Evolutionary conservation across 495 filamentous ascomycete genomes (phyloP).

Genomic region (Talaromyces stipitatus): DNA sequence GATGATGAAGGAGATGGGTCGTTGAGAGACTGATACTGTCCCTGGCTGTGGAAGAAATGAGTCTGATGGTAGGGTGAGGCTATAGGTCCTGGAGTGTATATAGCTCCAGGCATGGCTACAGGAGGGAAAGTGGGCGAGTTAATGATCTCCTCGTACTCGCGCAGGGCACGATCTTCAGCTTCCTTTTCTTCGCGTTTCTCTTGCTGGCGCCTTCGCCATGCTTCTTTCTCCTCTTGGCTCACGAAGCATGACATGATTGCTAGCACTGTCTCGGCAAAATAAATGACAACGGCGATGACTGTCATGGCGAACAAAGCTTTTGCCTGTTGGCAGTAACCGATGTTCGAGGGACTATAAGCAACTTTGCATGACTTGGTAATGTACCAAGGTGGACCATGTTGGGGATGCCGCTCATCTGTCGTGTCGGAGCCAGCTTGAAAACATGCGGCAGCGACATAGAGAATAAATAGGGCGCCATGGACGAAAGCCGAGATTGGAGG

Average conservation of each 20-base stretch:
- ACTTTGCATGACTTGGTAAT: conserved; percentile 69
- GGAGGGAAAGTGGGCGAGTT: conserved; percentile 33
- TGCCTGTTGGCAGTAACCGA: conserved; percentile 68
- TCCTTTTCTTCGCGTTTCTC: conserved; percentile 34
- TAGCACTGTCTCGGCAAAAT: conserved; percentile 47
- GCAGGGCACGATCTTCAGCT: conserved; percentile 18
- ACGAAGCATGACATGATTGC: conserved; percentile 56
- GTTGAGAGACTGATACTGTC: conserved; percentile 1
- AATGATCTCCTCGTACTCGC: conserved; percentile 26
- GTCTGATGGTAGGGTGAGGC: not conserved
- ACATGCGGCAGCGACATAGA: conserved; percentile 61
- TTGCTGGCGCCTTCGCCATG: conserved; percentile 26
- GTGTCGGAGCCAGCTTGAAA: conserved; percentile 75
- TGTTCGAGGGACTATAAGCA: conserved; percentile 43
- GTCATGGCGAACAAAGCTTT: conserved; percentile 67
- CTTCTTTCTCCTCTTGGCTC: conserved; percentile 34
- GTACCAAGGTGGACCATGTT: conserved; percentile 72
- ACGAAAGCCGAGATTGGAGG: conserved; percentile 57
- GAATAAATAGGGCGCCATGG: conserved; percentile 47
- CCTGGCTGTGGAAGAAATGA: not conserved
- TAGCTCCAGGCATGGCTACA: not conserved
- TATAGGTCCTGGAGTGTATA: not conserved
- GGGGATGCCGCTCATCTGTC: conserved; percentile 62
- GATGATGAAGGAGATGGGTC: conserved; percentile 9
- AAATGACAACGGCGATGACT: conserved; percentile 54